A percentile compares a stretch with the other conserved stretches of the same genome.
phyloP scores from a whole-genome alignment of 139 green algal species.

The Axilococcus clingmanii region DNA sequence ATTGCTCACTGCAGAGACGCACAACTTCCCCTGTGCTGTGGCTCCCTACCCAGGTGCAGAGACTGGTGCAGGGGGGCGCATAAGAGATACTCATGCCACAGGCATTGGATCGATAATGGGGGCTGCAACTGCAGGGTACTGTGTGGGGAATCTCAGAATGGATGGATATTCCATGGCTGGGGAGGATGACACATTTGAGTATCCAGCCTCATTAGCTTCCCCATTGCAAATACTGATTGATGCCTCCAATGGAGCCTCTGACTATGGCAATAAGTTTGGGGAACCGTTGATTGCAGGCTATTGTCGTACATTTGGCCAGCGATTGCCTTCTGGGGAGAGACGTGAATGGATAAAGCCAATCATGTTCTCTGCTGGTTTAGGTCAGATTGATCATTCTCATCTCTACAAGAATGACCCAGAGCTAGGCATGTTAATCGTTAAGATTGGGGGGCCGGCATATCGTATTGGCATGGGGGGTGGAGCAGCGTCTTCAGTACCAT shows the following conservation, averaged over 20 bases:
- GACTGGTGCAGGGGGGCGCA: constrained; percentile 91
- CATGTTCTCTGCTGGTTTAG: constrained; percentile 95
- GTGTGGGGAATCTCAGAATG: constrained; percentile 87
- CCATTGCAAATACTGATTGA: constrained; percentile 95
- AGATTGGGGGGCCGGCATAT: constrained; percentile 97
- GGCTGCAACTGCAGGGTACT: constrained; percentile 90
- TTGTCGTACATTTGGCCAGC: constrained; percentile 86
- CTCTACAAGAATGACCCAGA: constrained; percentile 62
- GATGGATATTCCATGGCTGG: constrained; percentile 32
- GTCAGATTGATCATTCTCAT: constrained; percentile 83
- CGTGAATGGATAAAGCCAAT: constrained; percentile 99
- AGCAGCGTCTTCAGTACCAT: constrained; percentile 76
- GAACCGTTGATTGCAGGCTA: constrained; percentile 94
- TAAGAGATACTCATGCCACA: constrained; percentile 97
- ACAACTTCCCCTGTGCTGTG: constrained; percentile 99
- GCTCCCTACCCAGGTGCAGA: constrained; percentile 90
- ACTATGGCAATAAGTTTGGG: constrained; percentile 99
- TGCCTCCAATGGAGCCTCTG: constrained; percentile 91
- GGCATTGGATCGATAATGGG: constrained; percentile 94
- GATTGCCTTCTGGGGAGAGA: constrained; percentile 75
- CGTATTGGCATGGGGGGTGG: constrained; percentile 98
- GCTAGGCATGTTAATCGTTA: constrained; percentile 94
- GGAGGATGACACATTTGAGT: constrained; percentile 43
- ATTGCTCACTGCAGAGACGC: constrained; percentile 97
- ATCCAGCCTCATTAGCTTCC: constrained; percentile 67